Percentiles rank a stretch among this genome's conserved stretches.
phyloP scores from a whole-genome alignment of 2,329 filamentous ascomycete species.

The Hypoxylon sp. region DNA sequence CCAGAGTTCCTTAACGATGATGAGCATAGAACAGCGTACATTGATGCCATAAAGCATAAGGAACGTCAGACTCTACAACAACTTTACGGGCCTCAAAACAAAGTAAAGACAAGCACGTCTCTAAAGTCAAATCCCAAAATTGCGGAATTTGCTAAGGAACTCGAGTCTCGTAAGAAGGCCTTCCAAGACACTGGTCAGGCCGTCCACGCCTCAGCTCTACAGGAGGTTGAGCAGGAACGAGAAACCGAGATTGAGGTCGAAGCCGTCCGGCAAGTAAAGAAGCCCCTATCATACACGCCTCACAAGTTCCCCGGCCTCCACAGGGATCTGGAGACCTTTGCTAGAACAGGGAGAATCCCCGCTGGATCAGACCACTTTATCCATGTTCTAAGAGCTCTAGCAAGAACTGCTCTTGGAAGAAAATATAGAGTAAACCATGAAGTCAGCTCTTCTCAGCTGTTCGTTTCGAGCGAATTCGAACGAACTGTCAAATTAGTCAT shows the following conservation, averaged over 20 bases:
- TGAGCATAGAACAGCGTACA: slow-evolving; percentile 57
- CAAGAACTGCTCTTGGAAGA: slow-evolving; percentile 54
- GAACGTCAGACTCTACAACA: slow-evolving; percentile 72
- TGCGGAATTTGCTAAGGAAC: slow-evolving; percentile 53
- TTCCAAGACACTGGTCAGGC: slow-evolving; percentile 59
- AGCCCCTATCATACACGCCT: slow-evolving; percentile 58
- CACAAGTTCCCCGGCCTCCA: slow-evolving; percentile 64
- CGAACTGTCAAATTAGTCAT: slow-evolving; percentile 59
- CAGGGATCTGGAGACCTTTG: slow-evolving; percentile 62
- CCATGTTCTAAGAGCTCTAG: slow-evolving; percentile 61
- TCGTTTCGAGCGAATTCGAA: slow-evolving; percentile 63
- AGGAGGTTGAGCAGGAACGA: slow-evolving; percentile 73
- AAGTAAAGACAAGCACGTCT: slow-evolving; percentile 39
- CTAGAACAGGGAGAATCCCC: slow-evolving; percentile 60
- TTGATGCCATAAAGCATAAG: slow-evolving; percentile 63
- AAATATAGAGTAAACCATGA: slow-evolving; percentile 52
- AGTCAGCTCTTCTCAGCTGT: slow-evolving; percentile 50
- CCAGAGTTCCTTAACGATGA: slow-evolving; percentile 58
- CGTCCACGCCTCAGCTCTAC: slow-evolving; percentile 65
- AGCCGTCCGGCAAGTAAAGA: slow-evolving; percentile 68
- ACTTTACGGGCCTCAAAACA: slow-evolving; percentile 64
- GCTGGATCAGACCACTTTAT: slow-evolving; percentile 57
- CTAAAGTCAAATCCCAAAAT: slow-evolving; percentile 47
- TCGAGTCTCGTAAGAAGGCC: slow-evolving; percentile 50
- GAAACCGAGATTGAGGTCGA: slow-evolving; percentile 74